phyloP scores from a whole-genome alignment of 768 basidiomycete genomes.

The Termitomyces sp. region DNA sequence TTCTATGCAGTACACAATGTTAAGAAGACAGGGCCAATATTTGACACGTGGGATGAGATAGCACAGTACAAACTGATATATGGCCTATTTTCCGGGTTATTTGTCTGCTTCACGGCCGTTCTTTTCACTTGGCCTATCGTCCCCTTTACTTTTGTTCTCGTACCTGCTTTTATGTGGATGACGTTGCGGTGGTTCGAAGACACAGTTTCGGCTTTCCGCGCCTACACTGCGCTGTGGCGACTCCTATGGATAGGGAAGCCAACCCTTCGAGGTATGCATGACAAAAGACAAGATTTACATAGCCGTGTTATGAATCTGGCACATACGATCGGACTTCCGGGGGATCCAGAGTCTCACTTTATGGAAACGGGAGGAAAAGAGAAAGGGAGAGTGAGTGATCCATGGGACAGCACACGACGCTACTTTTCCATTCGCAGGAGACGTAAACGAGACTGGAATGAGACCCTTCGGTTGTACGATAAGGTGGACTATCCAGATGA shows the following conservation, averaged over 20 bases:
- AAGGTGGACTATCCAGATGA: slow-evolving; percentile 78
- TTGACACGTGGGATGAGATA: slow-evolving; percentile 88
- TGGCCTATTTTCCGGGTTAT: slow-evolving; percentile 69
- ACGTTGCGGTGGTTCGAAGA: slow-evolving; percentile 88
- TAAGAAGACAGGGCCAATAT: slow-evolving; percentile 78
- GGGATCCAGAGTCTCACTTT: slow-evolving; percentile 69
- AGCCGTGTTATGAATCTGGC: slow-evolving; percentile 67
- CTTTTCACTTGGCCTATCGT: slow-evolving; percentile 63
- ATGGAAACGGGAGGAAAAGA: slow-evolving; percentile 54
- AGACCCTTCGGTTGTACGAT: slow-evolving; percentile 78
- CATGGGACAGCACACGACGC: slow-evolving; percentile 67
- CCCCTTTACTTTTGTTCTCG: slow-evolving; percentile 49
- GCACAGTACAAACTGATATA: slow-evolving; percentile 87
- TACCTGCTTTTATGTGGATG: slow-evolving; percentile 87
- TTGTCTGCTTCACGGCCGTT: slow-evolving; percentile 58
- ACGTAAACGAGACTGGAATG: slow-evolving; percentile 88
- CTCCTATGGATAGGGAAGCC: slow-evolving; percentile 61
- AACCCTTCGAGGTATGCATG: slow-evolving; percentile 51
- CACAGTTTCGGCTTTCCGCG: slow-evolving; percentile 74
- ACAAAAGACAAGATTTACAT: slow-evolving; percentile 54
- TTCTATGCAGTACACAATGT: slow-evolving; percentile 70
- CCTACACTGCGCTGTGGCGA: slow-evolving; percentile 58
- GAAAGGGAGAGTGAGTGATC: slow-evolving; percentile 65
- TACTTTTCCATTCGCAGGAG: slow-evolving; percentile 80
- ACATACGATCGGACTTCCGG: slow-evolving; percentile 55